Evolutionary conservation across 176 grass and related monocot species (phyloP), one percentile per base, ranked within the genome.

Genomic region (Rhynchospora pubera): DNA sequence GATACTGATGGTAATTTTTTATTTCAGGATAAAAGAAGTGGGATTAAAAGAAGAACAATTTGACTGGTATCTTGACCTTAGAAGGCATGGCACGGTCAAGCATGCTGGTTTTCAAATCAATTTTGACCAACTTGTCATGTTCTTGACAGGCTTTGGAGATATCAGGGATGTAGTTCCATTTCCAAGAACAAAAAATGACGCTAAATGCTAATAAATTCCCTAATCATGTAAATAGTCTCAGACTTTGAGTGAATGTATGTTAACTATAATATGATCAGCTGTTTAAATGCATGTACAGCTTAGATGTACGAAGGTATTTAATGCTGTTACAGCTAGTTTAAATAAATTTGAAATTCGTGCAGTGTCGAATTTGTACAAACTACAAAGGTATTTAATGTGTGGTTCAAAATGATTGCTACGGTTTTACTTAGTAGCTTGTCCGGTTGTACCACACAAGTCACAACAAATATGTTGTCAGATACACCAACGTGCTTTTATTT

Each of bases 21-120:
- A 65, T 72, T 77, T 14, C 86, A 93, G 88, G 78, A 83, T 89
- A 9, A 45, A 89, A 43, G 91, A 93, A 63, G 55, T 84, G 51
- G 72, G 78, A 7, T 66, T 91, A 12, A 52, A 56, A 47, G 82
- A 82, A 42, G 84, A 93, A 71, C 76, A 80, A 26, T 79, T 89
- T 56, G 86, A 89, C 12, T 93, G 88, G 91, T 93, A 93, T 52
- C n/a, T 88, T 71, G 88, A 91, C 47, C 80, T 90, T 22, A 89
- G 86, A 45, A 86, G 82, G 61, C 84, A 90, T 83, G 91, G 91
- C 18, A 88, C 88, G 1, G 86, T 83, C 15, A 87, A 89, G n/a
- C 91, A 90, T 26, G 59, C 88, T 2, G 91, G 91, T 79, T 93
- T 93, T 76, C 78, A 87, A 56, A 81, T 93, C 44, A 83, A 84